These are phyloP conservation scores for Chaetothyriales sp. DNA, from an alignment of 2,329 filamentous ascomycete genomes.

Conservation along the genomic window DNA sequence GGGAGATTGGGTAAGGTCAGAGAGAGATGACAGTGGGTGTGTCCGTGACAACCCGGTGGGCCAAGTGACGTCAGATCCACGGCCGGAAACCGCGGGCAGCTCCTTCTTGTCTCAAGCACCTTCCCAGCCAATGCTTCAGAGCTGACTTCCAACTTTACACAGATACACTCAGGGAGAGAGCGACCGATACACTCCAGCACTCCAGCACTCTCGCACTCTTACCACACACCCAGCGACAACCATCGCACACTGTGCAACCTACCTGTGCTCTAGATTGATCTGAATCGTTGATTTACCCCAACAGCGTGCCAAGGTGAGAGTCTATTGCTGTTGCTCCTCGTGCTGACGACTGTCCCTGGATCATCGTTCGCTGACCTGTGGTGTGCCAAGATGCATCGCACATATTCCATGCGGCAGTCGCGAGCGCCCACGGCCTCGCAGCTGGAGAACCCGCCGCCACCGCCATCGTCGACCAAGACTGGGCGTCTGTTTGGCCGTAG, in stretches of 20 bases:
- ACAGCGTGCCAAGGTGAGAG: not conserved
- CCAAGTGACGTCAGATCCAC: not conserved
- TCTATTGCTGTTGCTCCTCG: not conserved
- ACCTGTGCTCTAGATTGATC: not conserved
- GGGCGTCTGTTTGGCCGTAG: slow-evolving; percentile 75
- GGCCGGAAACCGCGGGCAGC: not conserved
- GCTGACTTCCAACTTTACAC: not conserved
- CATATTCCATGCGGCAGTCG: slow-evolving; percentile 96
- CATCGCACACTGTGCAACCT: not conserved
- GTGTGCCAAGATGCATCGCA: slow-evolving; percentile 75
- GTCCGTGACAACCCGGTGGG: not conserved
- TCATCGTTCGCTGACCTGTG: not conserved
- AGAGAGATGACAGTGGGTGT: not conserved
- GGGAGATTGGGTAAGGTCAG: not conserved
- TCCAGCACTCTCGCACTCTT: too few relatives aligned
- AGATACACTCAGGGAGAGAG: not conserved
- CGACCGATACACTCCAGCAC: not conserved
- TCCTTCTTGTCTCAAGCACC: not conserved
- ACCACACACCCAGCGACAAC: not conserved
- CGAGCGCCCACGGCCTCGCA: slow-evolving; percentile 89
- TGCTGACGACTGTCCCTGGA: too few relatives aligned
- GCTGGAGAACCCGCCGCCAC: slow-evolving; percentile 82
- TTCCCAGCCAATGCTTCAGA: not conserved
- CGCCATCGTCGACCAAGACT: slow-evolving; percentile 77
- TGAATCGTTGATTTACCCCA: not conserved